Evolutionary conservation across 352 stramenopile species (phyloP).

Genomic region (Bremia lactucae): DNA sequence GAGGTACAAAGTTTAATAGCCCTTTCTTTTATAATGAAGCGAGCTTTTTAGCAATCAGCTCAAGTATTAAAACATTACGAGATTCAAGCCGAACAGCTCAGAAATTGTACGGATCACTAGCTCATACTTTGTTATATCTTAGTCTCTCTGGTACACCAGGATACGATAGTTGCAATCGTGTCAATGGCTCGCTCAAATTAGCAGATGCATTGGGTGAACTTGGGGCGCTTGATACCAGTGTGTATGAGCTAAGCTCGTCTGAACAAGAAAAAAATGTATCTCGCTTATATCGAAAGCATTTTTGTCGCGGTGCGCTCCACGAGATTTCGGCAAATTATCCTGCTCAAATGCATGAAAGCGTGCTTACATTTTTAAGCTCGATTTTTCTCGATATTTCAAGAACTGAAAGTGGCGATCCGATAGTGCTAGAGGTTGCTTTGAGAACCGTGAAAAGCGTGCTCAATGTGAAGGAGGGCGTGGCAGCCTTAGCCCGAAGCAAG

Average conservation of each 20-base stretch:
- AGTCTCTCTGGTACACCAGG: conserved; percentile 21
- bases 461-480: conserved; percentile 23
- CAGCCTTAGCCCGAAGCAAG: conserved; percentile 33
- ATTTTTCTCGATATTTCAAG: conserved; percentile 44
- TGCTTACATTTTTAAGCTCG: conserved; percentile 52
- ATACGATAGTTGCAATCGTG: conserved; percentile 1
- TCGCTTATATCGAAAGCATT: conserved; percentile 42
- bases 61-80: conserved; percentile 20
- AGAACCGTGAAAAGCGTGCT: conserved; percentile 43
- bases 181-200: conserved; percentile 20
- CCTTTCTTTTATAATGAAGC: conserved; percentile 11
- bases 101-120: conserved; percentile 30
- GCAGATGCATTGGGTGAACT: conserved; percentile 58
- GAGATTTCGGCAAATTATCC: conserved; percentile 41
- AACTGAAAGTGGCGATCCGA: conserved; percentile 8
- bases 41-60: conserved; percentile 17
- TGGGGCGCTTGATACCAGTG: conserved; percentile 41
- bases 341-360: conserved; percentile 43
- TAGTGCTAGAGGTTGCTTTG: conserved; percentile 34
- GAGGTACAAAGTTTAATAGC: conserved; percentile 47
- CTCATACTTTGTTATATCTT: conserved; percentile 42
- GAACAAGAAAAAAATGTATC: conserved; percentile 35
- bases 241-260: conserved; percentile 53
- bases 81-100: conserved; percentile 9
- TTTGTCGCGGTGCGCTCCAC: conserved; percentile 41